Evolutionary conservation across 345 rosid genomes (phyloP).

Genomic region (Rhizophora mangle): DNA sequence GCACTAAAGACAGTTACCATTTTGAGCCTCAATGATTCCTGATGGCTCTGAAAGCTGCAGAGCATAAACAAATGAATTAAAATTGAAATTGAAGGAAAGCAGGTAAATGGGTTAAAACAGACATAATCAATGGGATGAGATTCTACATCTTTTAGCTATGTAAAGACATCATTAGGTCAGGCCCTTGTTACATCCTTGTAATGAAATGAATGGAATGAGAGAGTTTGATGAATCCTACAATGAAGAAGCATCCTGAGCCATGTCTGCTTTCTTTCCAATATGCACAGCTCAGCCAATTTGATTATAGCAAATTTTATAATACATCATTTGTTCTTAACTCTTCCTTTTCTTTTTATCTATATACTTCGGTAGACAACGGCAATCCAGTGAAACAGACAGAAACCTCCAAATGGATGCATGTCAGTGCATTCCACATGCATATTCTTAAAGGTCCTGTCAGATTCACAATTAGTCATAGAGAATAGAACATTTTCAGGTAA

Average conservation of each 20-base stretch:
- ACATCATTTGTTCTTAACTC: not conserved
- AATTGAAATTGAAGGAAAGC: conserved; percentile 15
- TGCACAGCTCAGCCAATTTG: not conserved
- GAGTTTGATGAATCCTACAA: no score
- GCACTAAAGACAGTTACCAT: conserved; percentile 46
- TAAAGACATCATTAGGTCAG: not conserved
- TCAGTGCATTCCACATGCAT: no score
- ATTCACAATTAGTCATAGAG: no score
- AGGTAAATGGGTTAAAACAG: conserved; percentile 7
- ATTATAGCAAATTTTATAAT: not conserved
- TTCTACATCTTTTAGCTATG: no score
- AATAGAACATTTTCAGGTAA: not conserved
- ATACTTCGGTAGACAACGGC: not conserved
- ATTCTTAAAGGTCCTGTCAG: no score
- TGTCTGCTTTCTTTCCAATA: not conserved
- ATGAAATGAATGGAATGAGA: not conserved
- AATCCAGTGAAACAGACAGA: not conserved
- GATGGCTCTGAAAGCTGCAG: conserved; percentile 92
- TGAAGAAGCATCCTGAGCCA: not conserved
- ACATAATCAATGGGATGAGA: not conserved
- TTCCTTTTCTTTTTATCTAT: not conserved
- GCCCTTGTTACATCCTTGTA: not conserved
- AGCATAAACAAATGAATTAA: conserved; percentile 15
- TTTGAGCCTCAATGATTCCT: conserved; percentile 70
- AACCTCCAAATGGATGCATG: not conserved